Evolutionary conservation across 2,329 filamentous ascomycete genomes (phyloP).

Genomic region (Aspergillus phoenicis): DNA sequence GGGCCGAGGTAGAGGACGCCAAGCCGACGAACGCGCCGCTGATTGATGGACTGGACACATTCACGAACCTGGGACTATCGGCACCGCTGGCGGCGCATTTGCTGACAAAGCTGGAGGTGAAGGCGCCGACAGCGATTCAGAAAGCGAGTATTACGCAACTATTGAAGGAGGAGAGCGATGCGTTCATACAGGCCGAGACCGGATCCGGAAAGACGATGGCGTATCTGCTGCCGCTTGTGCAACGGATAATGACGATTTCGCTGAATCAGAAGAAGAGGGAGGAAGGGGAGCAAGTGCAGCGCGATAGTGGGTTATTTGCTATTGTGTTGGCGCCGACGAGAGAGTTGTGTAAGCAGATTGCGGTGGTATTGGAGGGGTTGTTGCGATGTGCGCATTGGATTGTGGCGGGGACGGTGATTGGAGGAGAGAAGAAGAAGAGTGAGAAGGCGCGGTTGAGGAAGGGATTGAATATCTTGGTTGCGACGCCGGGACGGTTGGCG

Average conservation of each 20-base stretch:
- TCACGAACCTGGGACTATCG: conserved; percentile 82
- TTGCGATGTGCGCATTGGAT: conserved; percentile 92
- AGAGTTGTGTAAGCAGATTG: conserved; percentile 93
- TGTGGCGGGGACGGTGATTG: conserved; percentile 81
- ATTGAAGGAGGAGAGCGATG: conserved; percentile 78
- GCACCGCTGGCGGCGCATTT: conserved; percentile 79
- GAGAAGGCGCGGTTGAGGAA: conserved; percentile 94
- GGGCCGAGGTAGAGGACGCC: conserved; percentile 37
- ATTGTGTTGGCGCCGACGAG: conserved; percentile 92
- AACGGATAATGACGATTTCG: conserved; percentile 78
- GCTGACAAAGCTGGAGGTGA: conserved; percentile 80
- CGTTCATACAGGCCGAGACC: conserved; percentile 95
- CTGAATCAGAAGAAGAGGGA: conserved; percentile 29
- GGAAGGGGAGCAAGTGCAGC: conserved; percentile 58
- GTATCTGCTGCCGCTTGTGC: conserved; percentile 90
- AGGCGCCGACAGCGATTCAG: conserved; percentile 92
- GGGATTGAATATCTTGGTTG: conserved; percentile 92
- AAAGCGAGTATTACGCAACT: conserved; percentile 83
- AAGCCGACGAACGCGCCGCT: conserved; percentile 90
- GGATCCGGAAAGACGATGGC: conserved; percentile 96
- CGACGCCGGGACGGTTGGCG: conserved; percentile 85
- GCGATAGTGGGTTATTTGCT: conserved; percentile 88
- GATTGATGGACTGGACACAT: conserved; percentile 78
- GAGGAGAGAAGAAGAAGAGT: conserved; percentile 72
- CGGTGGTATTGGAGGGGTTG: conserved; percentile 79